Evolutionary conservation across 805 yeast genomes (phyloP), one percentile per base, ranked within the genome.

Genomic region (Yamadazyma nakazawae): DNA sequence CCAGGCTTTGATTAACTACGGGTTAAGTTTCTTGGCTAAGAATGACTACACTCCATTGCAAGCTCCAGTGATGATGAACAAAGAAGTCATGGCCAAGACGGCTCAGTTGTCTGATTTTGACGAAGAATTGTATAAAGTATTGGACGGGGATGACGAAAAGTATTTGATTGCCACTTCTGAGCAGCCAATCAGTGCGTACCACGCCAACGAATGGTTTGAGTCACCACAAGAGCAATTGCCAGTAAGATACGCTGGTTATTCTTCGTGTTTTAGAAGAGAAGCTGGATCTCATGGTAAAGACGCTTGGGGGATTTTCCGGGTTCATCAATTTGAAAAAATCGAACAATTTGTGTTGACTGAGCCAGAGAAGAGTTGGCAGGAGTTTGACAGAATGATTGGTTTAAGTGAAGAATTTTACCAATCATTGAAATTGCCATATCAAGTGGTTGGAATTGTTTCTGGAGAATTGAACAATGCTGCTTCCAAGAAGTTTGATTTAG

Each of bases 251-350:
- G 99, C 97, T 41, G 99, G 99, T 61, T 94, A 86, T 78, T 90
- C 97, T 32, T 87, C 97, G 40, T 94, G 99, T 82, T 94, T 94
- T 84, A 85, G 99, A 74, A 88, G 99, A 76, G 99, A 94, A 76
- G 99, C 99, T 49, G 99, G 99, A 57, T 85, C 97, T 55, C 98
- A 92, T 63, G 99, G 99, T 69, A 92, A 92, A 70, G 99, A 94
- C 64, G 99, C 99, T 42, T 94, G 99, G 99, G 99, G 99, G 74
- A 90, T 94, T 56, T 94, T 94, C 84, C 86, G 99, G 75, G 98
- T 94, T 49, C 99, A 94, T 66, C 96, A 96, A 52, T 94, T 94
- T 64, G 99, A 94, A 76, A 94, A 94, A 75, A 89, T 94, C 62
- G 99, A 94, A 76, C 99, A 94, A 74, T 94, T 94, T 65, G 84